Conservation (phyloP, 345 rosid genomes). For the Luvunga scandens region DNA sequence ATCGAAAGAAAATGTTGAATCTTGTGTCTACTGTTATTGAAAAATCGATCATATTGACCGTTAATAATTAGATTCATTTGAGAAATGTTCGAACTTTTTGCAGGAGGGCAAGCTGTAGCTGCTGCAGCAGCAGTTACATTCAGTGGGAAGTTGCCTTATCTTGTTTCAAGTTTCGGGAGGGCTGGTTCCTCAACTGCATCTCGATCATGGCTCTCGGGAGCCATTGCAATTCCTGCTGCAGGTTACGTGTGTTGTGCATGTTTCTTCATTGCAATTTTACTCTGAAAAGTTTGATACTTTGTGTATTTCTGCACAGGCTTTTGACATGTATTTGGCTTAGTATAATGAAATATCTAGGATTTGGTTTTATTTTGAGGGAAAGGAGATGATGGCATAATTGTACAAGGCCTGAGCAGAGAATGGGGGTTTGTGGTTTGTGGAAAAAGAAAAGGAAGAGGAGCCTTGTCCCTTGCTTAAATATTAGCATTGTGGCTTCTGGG, state of each 20-base stretch:
- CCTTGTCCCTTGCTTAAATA: slow-evolving; percentile 32
- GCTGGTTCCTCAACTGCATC: slow-evolving; percentile 48
- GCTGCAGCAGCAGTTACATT: slow-evolving; percentile 68
- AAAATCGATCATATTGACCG: background rate
- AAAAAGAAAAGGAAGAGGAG: slow-evolving; percentile 23
- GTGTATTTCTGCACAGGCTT: background rate
- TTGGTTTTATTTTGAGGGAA: background rate
- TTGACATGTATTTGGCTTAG: background rate
- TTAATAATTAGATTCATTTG: background rate
- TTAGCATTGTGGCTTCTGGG: slow-evolving; percentile 29
- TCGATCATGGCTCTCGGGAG: slow-evolving; percentile 76
- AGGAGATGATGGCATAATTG: background rate
- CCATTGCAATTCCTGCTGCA: slow-evolving; percentile 82
- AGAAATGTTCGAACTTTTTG: background rate
- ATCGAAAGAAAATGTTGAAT: too few species aligned
- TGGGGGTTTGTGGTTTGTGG: background rate
- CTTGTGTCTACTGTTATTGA: too few species aligned
- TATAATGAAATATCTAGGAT: background rate
- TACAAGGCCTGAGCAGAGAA: slow-evolving; percentile 3
- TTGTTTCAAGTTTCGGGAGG: slow-evolving; percentile 48
- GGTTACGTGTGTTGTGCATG: slow-evolving; percentile 34
- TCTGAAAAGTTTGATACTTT: background rate
- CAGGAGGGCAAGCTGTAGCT: slow-evolving; percentile 69
- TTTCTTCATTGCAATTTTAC: background rate
- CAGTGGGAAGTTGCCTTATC: slow-evolving; percentile 45